Percentiles rank a stretch among this genome's conserved stretches.
These are phyloP conservation scores for Talaromyces verruculosus DNA, from an alignment of 2,329 filamentous ascomycete genomes.

Conservation along the genomic window DNA sequence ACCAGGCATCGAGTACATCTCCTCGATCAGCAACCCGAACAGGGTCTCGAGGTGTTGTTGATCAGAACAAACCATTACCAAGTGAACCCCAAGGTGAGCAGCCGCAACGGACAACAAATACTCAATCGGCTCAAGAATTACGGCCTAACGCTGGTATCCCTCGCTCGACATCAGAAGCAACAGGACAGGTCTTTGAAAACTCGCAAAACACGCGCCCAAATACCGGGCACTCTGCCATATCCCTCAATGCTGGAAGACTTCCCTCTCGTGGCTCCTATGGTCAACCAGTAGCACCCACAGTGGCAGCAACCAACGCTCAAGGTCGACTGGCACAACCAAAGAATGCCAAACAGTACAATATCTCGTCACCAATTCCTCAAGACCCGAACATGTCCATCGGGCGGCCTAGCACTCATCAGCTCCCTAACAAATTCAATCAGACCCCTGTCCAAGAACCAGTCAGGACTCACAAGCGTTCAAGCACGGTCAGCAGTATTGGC, in stretches of 20 bases:
- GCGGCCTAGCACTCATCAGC: slow-evolving; percentile 59
- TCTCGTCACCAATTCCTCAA: slow-evolving; percentile 65
- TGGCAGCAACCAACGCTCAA: slow-evolving; percentile 84
- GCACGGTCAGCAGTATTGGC: slow-evolving; percentile 76
- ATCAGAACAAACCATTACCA: slow-evolving; percentile 46
- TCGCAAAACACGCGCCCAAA: slow-evolving; percentile 62
- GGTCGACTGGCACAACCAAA: slow-evolving; percentile 84
- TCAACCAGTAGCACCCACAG: slow-evolving; percentile 80
- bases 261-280: slow-evolving; percentile 80
- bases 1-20: slow-evolving; percentile 29
- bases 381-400: slow-evolving; percentile 56
- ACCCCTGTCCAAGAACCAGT: slow-evolving; percentile 53
- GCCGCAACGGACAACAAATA: slow-evolving; percentile 22
- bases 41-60: slow-evolving; percentile 21
- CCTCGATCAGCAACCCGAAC: slow-evolving; percentile 24
- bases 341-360: slow-evolving; percentile 65
- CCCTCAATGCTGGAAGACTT: slow-evolving; percentile 59
- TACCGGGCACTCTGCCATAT: slow-evolving; percentile 78
- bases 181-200: slow-evolving; percentile 52
- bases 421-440: slow-evolving; percentile 58
- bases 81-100: slow-evolving; percentile 19
- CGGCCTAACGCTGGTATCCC: slow-evolving; percentile 53
- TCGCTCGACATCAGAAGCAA: slow-evolving; percentile 59
- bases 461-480: slow-evolving; percentile 64
- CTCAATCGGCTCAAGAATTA: slow-evolving; percentile 30